Evolutionary conservation across 768 basidiomycete genomes (phyloP).

Genomic region (Auriscalpium microsporum): DNA sequence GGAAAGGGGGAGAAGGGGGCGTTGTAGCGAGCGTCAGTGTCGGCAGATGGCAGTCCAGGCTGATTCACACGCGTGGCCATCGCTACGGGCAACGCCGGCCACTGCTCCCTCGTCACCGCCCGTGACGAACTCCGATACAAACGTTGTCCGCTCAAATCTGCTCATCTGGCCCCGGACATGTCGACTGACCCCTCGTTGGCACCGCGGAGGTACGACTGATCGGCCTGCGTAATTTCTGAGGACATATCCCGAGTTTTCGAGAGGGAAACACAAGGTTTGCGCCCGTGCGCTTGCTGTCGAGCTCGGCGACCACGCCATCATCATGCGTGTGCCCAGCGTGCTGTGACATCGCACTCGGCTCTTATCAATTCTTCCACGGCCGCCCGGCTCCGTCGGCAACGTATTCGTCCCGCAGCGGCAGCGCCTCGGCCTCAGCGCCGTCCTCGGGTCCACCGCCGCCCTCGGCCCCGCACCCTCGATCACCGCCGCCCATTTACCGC

Average conservation of each 20-base stretch:
- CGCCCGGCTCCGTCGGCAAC: neutral
- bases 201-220: neutral
- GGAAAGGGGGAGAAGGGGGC: conserved; percentile 23
- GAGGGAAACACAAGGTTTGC: conserved; percentile 13
- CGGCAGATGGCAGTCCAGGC: conserved; percentile 26
- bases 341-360: conserved; percentile 13
- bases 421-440: neutral
- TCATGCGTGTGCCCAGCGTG: conserved; percentile 14
- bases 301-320: conserved; percentile 14
- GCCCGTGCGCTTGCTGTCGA: conserved; percentile 15
- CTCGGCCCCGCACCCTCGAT: neutral
- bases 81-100: conserved; percentile 26
- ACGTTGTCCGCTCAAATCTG: neutral
- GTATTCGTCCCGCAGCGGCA: neutral
- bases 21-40: conserved; percentile 29
- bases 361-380: conserved; percentile 12
- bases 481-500: neutral
- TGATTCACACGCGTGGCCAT: conserved; percentile 31
- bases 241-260: neutral
- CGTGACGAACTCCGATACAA: conserved; percentile 28
- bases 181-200: neutral
- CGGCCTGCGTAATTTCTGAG: neutral
- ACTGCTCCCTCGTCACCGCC: conserved; percentile 26
- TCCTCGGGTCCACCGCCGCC: neutral
- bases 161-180: neutral